Conservation (phyloP, 2,329 filamentous ascomycete genomes). For the Bipolaris gigantea region DNA sequence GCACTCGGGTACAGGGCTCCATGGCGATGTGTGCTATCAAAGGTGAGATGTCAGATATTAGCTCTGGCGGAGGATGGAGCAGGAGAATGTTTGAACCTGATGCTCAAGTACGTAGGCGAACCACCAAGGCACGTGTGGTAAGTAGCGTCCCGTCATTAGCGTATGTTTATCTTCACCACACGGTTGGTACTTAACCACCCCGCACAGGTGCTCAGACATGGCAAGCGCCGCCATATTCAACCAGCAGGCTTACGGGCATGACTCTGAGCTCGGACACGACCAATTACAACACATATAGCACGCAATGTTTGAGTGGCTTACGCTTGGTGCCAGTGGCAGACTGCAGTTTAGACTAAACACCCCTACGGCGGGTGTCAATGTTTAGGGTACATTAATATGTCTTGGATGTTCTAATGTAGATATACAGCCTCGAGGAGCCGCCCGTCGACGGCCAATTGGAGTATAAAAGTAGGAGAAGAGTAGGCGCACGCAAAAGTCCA, state of each 20-base stretch:
- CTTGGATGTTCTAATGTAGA: conserved; percentile 23
- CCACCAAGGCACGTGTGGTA: conserved; percentile 28
- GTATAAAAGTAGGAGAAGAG: conserved; percentile 24
- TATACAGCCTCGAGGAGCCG: conserved; percentile 13
- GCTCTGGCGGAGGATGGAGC: conserved; percentile 17
- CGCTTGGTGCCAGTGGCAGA: conserved; percentile 10
- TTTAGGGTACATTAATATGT: conserved; percentile 14
- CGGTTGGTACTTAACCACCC: conserved; percentile 6
- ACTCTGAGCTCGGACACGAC: conserved; percentile 3
- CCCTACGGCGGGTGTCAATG: conserved; percentile 17
- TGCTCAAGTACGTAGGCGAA: conserved; percentile 15
- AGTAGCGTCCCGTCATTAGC: conserved; percentile 27
- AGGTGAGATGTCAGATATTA: conserved; percentile 15
- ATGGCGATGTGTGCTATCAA: conserved; percentile 18
- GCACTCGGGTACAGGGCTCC: conserved; percentile 21
- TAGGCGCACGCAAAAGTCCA: conserved; percentile 1
- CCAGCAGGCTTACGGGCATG: not conserved
- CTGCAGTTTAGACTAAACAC: conserved; percentile 5
- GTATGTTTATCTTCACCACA: conserved; percentile 7
- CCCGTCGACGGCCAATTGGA: conserved; percentile 18
- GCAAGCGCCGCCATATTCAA: conserved; percentile 8
- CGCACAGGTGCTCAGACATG: conserved; percentile 14
- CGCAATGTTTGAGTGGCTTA: conserved; percentile 15
- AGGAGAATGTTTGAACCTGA: conserved; percentile 9
- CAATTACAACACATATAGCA: conserved; percentile 18